Evolutionary conservation across 1,284 basidiomycete genomes (phyloP).

Genomic region (Retiboletus fuscus): DNA sequence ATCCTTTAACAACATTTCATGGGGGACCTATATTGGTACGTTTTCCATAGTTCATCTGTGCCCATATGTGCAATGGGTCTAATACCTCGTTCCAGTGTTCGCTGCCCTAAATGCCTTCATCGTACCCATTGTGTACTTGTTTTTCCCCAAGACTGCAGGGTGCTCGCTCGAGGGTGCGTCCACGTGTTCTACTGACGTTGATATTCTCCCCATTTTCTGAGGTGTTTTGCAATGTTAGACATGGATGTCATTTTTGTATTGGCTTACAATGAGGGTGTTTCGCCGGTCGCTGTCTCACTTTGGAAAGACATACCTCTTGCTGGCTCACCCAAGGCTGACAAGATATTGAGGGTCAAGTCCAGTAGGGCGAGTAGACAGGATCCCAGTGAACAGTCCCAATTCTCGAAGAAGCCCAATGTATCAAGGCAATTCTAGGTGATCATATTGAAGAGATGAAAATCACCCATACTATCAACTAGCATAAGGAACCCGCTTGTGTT

Average conservation of each 20-base stretch:
- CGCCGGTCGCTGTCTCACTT: conserved; percentile 66
- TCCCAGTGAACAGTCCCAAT: not conserved
- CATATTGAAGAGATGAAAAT: no score
- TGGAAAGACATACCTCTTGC: conserved; percentile 67
- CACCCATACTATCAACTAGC: not conserved
- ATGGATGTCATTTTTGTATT: conserved; percentile 75
- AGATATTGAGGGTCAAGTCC: conserved; percentile 57
- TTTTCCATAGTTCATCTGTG: conserved; percentile 15
- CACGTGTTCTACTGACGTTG: not conserved
- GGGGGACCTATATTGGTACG: conserved; percentile 71
- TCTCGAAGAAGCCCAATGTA: no score
- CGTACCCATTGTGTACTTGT: conserved; percentile 70
- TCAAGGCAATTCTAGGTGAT: no score
- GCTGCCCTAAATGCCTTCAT: conserved; percentile 70
- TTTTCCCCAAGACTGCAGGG: conserved; percentile 78
- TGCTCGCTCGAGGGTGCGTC: conserved; percentile 67
- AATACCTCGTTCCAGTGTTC: conserved; percentile 58
- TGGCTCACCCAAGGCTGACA: conserved; percentile 66
- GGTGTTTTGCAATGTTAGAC: conserved; percentile 50
- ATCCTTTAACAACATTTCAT: conserved; percentile 71
- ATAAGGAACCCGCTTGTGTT: no score
- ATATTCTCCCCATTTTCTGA: conserved; percentile 13
- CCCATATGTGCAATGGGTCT: not conserved
- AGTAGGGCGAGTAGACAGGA: conserved; percentile 13
- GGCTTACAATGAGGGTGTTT: conserved; percentile 67